These are phyloP conservation scores for Tulasnella sp. DNA, from an alignment of 768 basidiomycete genomes.

Conservation along the genomic window DNA sequence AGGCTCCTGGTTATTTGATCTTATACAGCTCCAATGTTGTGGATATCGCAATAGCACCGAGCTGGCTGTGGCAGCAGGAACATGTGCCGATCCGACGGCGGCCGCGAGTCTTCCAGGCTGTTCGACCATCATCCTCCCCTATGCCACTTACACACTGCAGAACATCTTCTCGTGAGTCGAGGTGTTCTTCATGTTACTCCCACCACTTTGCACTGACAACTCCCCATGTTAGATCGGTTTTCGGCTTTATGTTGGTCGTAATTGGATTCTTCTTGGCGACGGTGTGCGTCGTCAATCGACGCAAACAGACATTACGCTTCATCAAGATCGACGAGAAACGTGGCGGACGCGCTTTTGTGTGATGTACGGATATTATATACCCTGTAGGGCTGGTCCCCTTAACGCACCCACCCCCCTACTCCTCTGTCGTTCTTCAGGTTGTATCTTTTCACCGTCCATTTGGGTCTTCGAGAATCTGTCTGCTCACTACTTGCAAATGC, in stretches of 20 bases:
- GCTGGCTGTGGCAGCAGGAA: slow-evolving; percentile 39
- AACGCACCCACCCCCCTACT: too few species aligned
- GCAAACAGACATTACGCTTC: slow-evolving; percentile 74
- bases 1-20: slow-evolving; percentile 12
- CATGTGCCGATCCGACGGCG: slow-evolving; percentile 66
- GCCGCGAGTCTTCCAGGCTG: slow-evolving; percentile 26
- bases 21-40: slow-evolving; percentile 61
- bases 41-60: slow-evolving; percentile 63
- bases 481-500: too few species aligned
- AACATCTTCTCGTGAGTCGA: slow-evolving; percentile 77
- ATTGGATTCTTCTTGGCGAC: slow-evolving; percentile 66
- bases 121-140: slow-evolving; percentile 25
- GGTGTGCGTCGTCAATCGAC: slow-evolving; percentile 79
- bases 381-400: too few species aligned
- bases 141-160: slow-evolving; percentile 65
- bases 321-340: slow-evolving; percentile 83
- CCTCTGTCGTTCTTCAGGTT: too few species aligned
- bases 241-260: slow-evolving; percentile 77
- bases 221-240: slow-evolving; percentile 34
- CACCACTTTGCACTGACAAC: too few species aligned
- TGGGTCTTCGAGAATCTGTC: too few species aligned
- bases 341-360: slow-evolving; percentile 80
- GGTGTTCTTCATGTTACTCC: neutral
- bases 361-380: too few species aligned
- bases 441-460: too few species aligned